Evolutionary conservation across 2,329 filamentous ascomycete species (phyloP).

Genomic region (Hymenoscyphus occultus): DNA sequence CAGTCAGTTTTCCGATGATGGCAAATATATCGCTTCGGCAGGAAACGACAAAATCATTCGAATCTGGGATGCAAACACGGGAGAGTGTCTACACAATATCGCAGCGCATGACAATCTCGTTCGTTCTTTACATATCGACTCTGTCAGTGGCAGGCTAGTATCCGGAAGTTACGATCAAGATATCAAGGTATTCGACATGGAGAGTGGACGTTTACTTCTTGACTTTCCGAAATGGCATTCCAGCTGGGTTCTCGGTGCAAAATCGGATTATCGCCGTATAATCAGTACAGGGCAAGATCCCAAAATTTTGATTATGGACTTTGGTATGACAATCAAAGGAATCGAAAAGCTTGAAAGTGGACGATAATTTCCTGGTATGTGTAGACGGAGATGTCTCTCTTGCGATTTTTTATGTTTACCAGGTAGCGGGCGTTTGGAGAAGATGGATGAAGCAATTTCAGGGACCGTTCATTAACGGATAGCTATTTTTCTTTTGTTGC

Average conservation of each 20-base stretch:
- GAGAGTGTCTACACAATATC: constrained; percentile 76
- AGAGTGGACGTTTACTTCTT: constrained; percentile 72
- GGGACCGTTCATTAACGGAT: background rate
- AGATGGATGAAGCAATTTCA: background rate
- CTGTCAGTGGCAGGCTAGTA: constrained; percentile 77
- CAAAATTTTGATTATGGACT: constrained; percentile 90
- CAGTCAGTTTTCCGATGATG: constrained; percentile 93
- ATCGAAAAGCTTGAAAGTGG: constrained; percentile 57
- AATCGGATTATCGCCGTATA: constrained; percentile 91
- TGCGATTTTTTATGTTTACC: background rate
- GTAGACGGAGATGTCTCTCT: background rate
- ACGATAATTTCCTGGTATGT: background rate
- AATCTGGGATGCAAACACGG: constrained; percentile 91
- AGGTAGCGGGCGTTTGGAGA: background rate
- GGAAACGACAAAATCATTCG: constrained; percentile 96
- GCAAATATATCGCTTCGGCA: constrained; percentile 87
- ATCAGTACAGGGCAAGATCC: constrained; percentile 94
- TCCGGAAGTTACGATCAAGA: constrained; percentile 94
- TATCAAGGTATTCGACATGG: constrained; percentile 91
- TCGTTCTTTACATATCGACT: constrained; percentile 86
- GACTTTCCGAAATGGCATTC: constrained; percentile 93
- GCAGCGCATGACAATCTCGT: constrained; percentile 83
- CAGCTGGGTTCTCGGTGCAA: constrained; percentile 94
- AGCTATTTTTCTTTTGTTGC: background rate
- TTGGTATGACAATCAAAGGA: constrained; percentile 61